Evolutionary conservation across 371 early-diverging fungal genomes (phyloP).

Genomic region (Gilbertella persicaria): DNA sequence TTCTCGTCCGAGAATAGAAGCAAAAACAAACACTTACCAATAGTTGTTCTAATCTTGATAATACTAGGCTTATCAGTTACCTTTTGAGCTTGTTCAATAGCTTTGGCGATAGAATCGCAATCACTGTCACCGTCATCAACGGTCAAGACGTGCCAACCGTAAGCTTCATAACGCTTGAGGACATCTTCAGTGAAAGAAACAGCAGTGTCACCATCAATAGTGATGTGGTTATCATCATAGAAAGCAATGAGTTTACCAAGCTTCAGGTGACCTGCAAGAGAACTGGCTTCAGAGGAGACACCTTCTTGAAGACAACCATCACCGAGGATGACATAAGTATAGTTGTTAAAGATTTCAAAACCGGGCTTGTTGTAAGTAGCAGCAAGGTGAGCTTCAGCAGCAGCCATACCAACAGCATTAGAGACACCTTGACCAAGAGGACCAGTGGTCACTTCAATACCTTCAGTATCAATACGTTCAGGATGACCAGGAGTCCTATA

Average conservation of each 20-base stretch:
- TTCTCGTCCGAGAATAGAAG: not conserved
- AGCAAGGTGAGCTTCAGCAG: slow-evolving; percentile 83
- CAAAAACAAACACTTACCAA: slow-evolving; percentile 51
- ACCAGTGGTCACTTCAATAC: slow-evolving; percentile 98
- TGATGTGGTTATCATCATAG: slow-evolving; percentile 98
- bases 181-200: slow-evolving; percentile 97
- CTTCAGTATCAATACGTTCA: slow-evolving; percentile 83
- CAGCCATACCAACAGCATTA: slow-evolving; percentile 94
- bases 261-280: slow-evolving; percentile 93
- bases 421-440: slow-evolving; percentile 97
- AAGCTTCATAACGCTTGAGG: slow-evolving; percentile 85
- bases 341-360: slow-evolving; percentile 82
- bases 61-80: slow-evolving; percentile 88
- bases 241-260: slow-evolving; percentile 96
- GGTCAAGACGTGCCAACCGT: slow-evolving; percentile 90
- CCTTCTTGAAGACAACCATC: slow-evolving; percentile 99
- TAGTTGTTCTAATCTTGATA: slow-evolving; percentile 85
- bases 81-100: slow-evolving; percentile 78
- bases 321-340: slow-evolving; percentile 90
- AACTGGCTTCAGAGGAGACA: slow-evolving; percentile 94
- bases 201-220: slow-evolving; percentile 93
- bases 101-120: slow-evolving; percentile 66
- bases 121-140: slow-evolving; percentile 89
- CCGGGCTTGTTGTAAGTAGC: slow-evolving; percentile 90
- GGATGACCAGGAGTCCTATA: slow-evolving; percentile 94